phyloP scores from a whole-genome alignment of 768 basidiomycete genomes.

The Phanerochaete carnosa region DNA sequence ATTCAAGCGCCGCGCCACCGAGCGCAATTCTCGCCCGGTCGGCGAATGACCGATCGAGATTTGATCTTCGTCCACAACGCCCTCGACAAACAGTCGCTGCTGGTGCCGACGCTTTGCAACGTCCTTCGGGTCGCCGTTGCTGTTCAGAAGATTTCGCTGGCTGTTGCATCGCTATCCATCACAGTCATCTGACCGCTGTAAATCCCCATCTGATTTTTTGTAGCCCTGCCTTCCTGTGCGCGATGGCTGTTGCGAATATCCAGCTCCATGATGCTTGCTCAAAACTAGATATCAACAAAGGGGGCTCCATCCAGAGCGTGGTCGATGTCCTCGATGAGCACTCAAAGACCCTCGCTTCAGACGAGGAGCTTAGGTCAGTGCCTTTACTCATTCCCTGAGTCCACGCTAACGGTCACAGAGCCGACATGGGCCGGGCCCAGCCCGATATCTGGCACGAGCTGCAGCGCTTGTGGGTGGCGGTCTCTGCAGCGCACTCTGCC shows the following conservation, averaged over 20 bases:
- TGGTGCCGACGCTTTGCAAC: not conserved
- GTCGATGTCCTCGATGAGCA: slow-evolving; percentile 46
- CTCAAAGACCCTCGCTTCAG: slow-evolving; percentile 49
- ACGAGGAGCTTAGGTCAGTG: slow-evolving; percentile 23
- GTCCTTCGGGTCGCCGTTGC: not conserved
- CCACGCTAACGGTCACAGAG: slow-evolving; percentile 23
- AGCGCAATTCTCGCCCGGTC: too few species aligned
- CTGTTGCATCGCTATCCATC: not conserved
- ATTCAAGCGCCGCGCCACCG: slow-evolving; percentile 1
- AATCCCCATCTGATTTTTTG: not conserved
- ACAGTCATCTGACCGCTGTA: not conserved
- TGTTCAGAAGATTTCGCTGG: not conserved
- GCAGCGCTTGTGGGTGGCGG: slow-evolving; percentile 48
- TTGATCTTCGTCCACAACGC: not conserved
- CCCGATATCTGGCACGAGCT: slow-evolving; percentile 55
- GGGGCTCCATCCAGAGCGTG: slow-evolving; percentile 17
- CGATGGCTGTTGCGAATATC: slow-evolving; percentile 10
- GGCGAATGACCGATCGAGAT: too few species aligned
- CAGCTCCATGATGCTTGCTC: slow-evolving; percentile 42
- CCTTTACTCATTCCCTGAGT: not conserved
- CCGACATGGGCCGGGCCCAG: slow-evolving; percentile 32
- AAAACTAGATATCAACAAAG: slow-evolving; percentile 32
- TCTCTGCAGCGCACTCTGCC: slow-evolving; percentile 18
- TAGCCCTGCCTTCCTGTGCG: not conserved
- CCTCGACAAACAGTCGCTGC: not conserved